Evolutionary conservation across 202 grass and related monocot genomes (phyloP), one percentile per base, ranked within the genome.

Genomic region (Cymbopogon flexuosus): DNA sequence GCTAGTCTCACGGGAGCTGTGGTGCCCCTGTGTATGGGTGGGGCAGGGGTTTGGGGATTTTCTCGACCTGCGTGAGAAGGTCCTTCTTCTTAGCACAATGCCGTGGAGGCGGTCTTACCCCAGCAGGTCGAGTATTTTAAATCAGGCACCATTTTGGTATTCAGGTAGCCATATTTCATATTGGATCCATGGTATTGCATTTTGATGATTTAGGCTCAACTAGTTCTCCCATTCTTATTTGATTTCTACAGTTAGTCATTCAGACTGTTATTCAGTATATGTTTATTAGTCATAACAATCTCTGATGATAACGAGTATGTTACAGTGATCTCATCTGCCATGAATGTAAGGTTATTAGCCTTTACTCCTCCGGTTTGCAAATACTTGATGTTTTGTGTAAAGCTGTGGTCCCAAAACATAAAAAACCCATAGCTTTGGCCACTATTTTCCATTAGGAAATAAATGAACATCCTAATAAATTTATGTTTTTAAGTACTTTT

Each of bases 141-240:
- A 54, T 78, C 62, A 75, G 13, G 60, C 52, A 41, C 33, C 41
- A 27, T 18, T 62, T 75, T 51, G n/a, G n/a, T 63, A 57, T 84
- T 88, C 22, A 65, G 43, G 45, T 77, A 65, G 27, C 21, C 59
- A 65, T n/a, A 46, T 31, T 73, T 13, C 43, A 23, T 70, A 81
- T 11, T 5, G 29, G 76, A 49, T 76, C n/a, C 22, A 5, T 72
- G 65, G 61, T 80, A 46, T 76, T 70, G 1, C 66, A 49, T 73
- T 78, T 75, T 59, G 12, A 30, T 84, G 23, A 36, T 84, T 84
- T 47, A 22, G 63, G 52, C 23, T 75, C 41, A 43, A 65, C 52
- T 70, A 59, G 35, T 37, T 72, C 49, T 85, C 58, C 0, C 1
- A 16, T 76, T 58, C 10, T 47, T 0, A 4, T 16, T 76, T 46